Base-by-base conservation (phyloP, 352 stramenopile genomes). In the Pythium scleroteichum region DNA sequence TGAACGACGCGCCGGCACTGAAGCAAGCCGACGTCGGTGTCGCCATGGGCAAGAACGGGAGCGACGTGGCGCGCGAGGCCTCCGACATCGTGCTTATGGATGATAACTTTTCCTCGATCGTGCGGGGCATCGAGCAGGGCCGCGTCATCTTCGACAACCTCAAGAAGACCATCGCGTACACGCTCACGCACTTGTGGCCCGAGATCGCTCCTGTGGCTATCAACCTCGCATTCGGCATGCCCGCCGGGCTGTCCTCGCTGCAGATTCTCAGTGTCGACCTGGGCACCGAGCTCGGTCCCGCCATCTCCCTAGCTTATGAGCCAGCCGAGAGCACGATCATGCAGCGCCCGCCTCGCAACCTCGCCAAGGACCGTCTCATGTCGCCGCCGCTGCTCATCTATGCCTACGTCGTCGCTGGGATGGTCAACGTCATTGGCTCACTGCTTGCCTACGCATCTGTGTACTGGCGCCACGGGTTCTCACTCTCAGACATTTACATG, bases 61-160 rank as follows among this genome's bases (percentile, higher is more conserved):
- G 91, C 33, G 92, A 97, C 51, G 97, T 99, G 2, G 91, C 95
- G 40, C 89, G 90, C 54, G 75, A 98, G 59, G 95, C 94, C 6
- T 92, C 87, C 27, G 96, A 98, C 64, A 98, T 98, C 64, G 92
- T 98, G 45, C 79, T 97, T 41, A 87, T 97, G 75, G 94, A 99
- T 72, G 96, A 99, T 68, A 97, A 97, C 60, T 98, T 98, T 65
- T 90, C 90, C 9, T 97, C 90, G 0, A 98, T 98, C 72, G 94
- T 99, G n/a, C 60, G 63, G 1, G 78, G 73, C n/a, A 67, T 88
- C 35, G 73, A 82, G 47, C 66, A 85, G 58, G 76, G 74, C 14
- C 69, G 76, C 8, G 59, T 78, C 40, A 88, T 84, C 52, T 88
- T 72, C 44, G 87, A 90, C 29, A 98, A 98, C 74, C 77, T 98